Evolutionary conservation across 129 eudicot genomes (phyloP), one percentile per base, ranked within the genome.

Genomic region (Flaveria ramosissima): DNA sequence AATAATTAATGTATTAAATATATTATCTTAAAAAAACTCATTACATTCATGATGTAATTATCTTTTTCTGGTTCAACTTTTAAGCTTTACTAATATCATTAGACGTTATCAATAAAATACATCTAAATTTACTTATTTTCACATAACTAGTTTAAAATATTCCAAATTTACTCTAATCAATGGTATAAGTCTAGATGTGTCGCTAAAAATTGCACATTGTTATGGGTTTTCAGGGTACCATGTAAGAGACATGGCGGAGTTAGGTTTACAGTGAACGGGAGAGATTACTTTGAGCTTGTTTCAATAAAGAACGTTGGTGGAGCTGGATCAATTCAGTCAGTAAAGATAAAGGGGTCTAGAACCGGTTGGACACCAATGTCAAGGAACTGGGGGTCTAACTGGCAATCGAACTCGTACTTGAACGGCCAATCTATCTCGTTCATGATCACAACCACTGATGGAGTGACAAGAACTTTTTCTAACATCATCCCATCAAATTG

Each of bases 341-440:
- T 89, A 7, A 73, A 68, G 32, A 71, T 91, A 20, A 91, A 91
- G 77, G 97, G 97, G 41, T 76, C 95, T 3, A 81, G 80, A 56
- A 84, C 92, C 4, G 81, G 77, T n/a, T 91, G 95, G 95, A 57
- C 80, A 9, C n/a, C 81, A 11, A 85, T 91, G 95, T 89, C 97
- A 15, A 83, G 87, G 19, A 91, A 91, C n/a, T 91, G 97, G 97
- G 97, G 97, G 48, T 88, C 92, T 32, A 88, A 87, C 57, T 91
- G 95, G 95, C 97, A 91, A 77, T 86, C 95, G 9, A 85, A 84
- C 59, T 56, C 81, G n/a, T 89, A 83, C 53, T 82, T 91, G 15
- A 81, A 86, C 23, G 97, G 92, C 10, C 97, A 91, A 30, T 77
- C 95, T 9, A 9, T 91, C 39, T 91, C 97, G 20, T 91, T 91